phyloP scores from a whole-genome alignment of 257 asterid species.

The Fraxinus americana region DNA sequence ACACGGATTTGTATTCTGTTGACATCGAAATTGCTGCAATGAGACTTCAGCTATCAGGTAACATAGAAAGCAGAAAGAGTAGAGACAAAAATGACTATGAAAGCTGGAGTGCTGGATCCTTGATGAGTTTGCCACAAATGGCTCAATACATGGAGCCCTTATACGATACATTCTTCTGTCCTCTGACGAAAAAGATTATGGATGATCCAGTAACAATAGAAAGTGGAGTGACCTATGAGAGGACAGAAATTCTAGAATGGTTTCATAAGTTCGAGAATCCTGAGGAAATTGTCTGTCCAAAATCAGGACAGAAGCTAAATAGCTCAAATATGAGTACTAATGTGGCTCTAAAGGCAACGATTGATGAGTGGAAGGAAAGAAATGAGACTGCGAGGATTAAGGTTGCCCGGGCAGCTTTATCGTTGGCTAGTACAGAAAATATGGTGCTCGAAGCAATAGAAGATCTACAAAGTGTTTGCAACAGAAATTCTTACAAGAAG shows the following conservation, averaged over 20 bases:
- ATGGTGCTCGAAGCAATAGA: constrained; percentile 73
- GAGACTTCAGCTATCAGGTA: constrained; percentile 34
- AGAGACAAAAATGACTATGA: constrained; percentile 20
- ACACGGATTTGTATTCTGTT: constrained; percentile 64
- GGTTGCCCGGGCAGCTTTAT: constrained; percentile 71
- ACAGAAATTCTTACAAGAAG: constrained; percentile 48
- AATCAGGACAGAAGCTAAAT: constrained; percentile 53
- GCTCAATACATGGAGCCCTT: constrained; percentile 71
- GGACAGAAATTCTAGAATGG: constrained; percentile 57
- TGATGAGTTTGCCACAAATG: constrained; percentile 40
- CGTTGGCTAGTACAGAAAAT: constrained; percentile 62
- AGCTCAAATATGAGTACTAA: constrained; percentile 51
- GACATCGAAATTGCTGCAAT: constrained; percentile 46
- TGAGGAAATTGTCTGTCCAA: constrained; percentile 57
- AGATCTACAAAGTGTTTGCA: constrained; percentile 57
- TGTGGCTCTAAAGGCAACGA: constrained; percentile 65
- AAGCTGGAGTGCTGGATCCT: constrained; percentile 33
- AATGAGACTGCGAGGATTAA: constrained; percentile 72
- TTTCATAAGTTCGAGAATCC: constrained; percentile 34
- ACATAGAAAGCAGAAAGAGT: constrained; percentile 28
- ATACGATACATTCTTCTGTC: constrained; percentile 75
- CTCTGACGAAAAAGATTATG: constrained; percentile 66
- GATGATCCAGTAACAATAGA: constrained; percentile 78
- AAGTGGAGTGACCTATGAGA: constrained; percentile 76
- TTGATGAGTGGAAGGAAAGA: constrained; percentile 76